Evolutionary conservation across 768 basidiomycete species (phyloP), one percentile per base, ranked within the genome.

Genomic region (Termitomyces sp.): DNA sequence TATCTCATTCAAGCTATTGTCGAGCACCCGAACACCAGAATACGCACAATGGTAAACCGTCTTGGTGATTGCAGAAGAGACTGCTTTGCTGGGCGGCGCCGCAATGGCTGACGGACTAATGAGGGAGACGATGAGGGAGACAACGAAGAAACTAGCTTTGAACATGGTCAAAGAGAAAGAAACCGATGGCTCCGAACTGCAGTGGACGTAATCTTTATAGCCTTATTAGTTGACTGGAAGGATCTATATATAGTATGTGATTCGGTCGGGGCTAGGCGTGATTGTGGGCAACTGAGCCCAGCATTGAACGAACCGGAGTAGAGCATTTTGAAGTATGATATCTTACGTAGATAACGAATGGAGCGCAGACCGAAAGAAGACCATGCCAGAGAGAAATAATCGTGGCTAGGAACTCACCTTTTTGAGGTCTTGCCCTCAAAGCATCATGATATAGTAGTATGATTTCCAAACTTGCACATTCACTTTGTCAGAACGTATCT

Each of bases 91-190:
- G 2, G 56, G 50, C 4, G 42, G 54, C 3, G 46, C 60, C 12
- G 56, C 56, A 19, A 52, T 9, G 33, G 48, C 19, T 19, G 49
- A 23, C 5, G 53, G 14, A 5, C 33, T 23, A 14, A 55, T 21
- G 28, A 44, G 43, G 1, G 21, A 37, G 23, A 55, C 53, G 6
- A 55, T n/a, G 23, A 55, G 23, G 35, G 35, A 43, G 37, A 50
- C 44, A 9, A 38, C 21, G 45, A 61, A 33, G 14, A 61, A 12
- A 45, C 37, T 51, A 17, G 53, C n/a, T 50, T 48, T 57, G 37
- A 57, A 51, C 56, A 60, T 60, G 17, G 26, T 38, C 15, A 38
- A 50, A 23, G n/a, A 26, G 35, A 23, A 21, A 37, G n/a, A 38
- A 15, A 19, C 21, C 23, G 35, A 17, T 50, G 35, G 9, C 35